Conservation (phyloP, 345 rosid genomes). For the Eutrema yunnanense region DNA sequence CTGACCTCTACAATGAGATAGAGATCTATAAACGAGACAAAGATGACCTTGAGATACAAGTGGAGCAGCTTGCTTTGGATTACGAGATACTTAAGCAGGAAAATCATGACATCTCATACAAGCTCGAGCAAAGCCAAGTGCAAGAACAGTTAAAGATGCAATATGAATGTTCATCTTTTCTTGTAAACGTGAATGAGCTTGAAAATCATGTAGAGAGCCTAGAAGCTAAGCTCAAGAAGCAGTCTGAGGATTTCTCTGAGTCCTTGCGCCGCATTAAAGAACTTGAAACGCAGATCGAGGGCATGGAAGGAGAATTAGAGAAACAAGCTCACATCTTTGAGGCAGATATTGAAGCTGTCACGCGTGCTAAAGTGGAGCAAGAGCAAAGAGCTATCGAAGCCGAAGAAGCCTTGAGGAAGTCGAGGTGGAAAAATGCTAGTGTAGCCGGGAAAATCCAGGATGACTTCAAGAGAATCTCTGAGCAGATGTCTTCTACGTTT, state of each 20-base stretch:
- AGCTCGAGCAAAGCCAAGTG: conserved; percentile 45
- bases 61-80: conserved; percentile 63
- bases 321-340: conserved; percentile 58
- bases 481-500: conserved; percentile 57
- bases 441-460: conserved; percentile 77
- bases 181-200: conserved; percentile 41
- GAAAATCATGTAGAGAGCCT: conserved; percentile 50
- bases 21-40: conserved; percentile 56
- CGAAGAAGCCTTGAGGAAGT: conserved; percentile 70
- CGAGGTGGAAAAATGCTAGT: conserved; percentile 64
- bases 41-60: conserved; percentile 66
- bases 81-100: conserved; percentile 64
- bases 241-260: conserved; percentile 55
- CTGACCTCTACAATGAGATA: conserved; percentile 54
- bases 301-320: conserved; percentile 56
- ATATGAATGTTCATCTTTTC: conserved; percentile 38
- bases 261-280: conserved; percentile 53
- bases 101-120: conserved; percentile 47
- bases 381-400: conserved; percentile 84
- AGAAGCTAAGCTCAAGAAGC: conserved; percentile 63
- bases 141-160: conserved; percentile 49
- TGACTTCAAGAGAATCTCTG: conserved; percentile 64
- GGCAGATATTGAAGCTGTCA: conserved; percentile 59
- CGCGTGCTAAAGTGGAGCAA: conserved; percentile 50
- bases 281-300: conserved; percentile 54